These are phyloP conservation scores for Ophiostoma sp. DNA, from an alignment of 2,329 filamentous ascomycete genomes.

Conservation along the genomic window DNA sequence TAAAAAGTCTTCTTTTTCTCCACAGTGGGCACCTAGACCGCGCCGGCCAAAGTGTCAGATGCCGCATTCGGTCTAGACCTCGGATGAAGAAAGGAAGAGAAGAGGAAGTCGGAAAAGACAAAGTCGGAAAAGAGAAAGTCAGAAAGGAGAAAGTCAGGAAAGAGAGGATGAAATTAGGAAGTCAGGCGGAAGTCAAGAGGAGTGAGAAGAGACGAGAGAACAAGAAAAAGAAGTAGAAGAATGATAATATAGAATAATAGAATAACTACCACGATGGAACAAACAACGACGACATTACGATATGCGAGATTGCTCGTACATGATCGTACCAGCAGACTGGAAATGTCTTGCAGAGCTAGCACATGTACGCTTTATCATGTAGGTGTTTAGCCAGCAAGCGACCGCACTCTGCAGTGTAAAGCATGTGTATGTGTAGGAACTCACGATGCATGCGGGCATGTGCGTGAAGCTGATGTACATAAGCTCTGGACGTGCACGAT, in stretches of 20 bases:
- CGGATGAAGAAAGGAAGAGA: neutral
- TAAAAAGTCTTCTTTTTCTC: slow-evolving; percentile 12
- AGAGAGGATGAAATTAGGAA: neutral
- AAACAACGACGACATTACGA: neutral
- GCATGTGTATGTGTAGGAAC: no score
- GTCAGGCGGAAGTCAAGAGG: neutral
- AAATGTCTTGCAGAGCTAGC: slow-evolving; percentile 8
- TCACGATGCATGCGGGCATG: no score
- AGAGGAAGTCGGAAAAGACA: neutral
- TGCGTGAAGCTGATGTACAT: no score
- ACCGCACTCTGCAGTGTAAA: neutral
- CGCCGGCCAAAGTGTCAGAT: slow-evolving; percentile 8
- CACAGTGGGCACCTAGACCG: neutral
- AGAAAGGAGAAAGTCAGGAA: no score
- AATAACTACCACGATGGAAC: neutral
- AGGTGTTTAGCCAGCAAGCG: neutral
- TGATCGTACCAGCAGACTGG: slow-evolving; percentile 9
- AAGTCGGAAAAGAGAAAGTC: neutral
- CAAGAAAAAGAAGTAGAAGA: neutral
- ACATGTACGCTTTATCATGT: neutral
- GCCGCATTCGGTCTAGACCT: slow-evolving; percentile 19
- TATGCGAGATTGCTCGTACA: neutral
- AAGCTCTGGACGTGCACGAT: no score
- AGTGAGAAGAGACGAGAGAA: neutral
- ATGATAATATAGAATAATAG: no score